These are phyloP conservation scores for Cucumis sativus DNA, from an alignment of 306 rosid species.

Conservation along the genomic window Cucumber_9930_V3 NC_026658.2:1037501-1038000, in stretches of 20 bases:
- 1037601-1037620: background rate
- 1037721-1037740: background rate
- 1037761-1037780: background rate
- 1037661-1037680: background rate
- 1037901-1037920: too few relatives aligned
- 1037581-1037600: background rate
- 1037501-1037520: constrained; percentile 47
- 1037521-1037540: background rate
- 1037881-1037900: too few relatives aligned
- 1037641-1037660: background rate
- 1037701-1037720: background rate
- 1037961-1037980: background rate
- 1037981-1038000: background rate
- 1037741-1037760: background rate
- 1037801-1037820: background rate
- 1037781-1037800: background rate
- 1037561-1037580: background rate
- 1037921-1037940: too few relatives aligned
- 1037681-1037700: background rate
- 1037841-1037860: too few relatives aligned
- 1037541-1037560: background rate
- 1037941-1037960: too few relatives aligned
- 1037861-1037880: too few relatives aligned
- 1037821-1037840: too few relatives aligned
- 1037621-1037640: background rate